Base-by-base conservation (phyloP, 2,329 filamentous ascomycete species). In the Amauroascus niger region DNA sequence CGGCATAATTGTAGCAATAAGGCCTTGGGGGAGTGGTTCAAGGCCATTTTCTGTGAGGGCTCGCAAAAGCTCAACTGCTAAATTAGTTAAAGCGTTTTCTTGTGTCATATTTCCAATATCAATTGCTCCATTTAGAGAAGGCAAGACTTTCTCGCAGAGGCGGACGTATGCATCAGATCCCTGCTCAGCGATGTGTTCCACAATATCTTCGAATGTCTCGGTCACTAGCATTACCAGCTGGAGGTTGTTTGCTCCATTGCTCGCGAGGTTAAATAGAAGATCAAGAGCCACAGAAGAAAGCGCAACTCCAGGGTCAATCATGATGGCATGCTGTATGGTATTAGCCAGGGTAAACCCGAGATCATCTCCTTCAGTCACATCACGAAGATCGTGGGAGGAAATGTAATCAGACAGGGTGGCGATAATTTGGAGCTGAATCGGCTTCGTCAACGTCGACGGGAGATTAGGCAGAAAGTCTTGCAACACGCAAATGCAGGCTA, bases 181-280 rank as follows among this genome's bases (percentile, higher is more conserved):
- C 57, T 74, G 72, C 13, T 83, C 81, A 1, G 85, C 74, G 55
- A 95, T 79, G 1, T 76, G 78, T 49, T 79, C 75, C 5, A 90
- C 86, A 54, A 96, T 83, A 41, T 93, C 88, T 67, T 97, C 91
- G 64, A 98, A 95, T 0, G 88, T 84, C 69, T 98, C 93, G 33
- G 82, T 86, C 22, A 97, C 86, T 49, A 96, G 76, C 73, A 90
- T 84, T 0, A 85, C 88, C 45, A 96, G 80, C 67, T 96, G 90
- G 73, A 94, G 95, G 71, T 95, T 97, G 57, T 80, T 82, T 0
- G 91, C 87, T 26, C 89, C 89, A 64, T 90, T 83, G 67, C 88
- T 93, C 20, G 89, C 91, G 56, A 97, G 81, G 51, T 86, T 81
- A 72, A 98, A 97, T 7, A 98, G 79, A 13, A 95, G 75, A 20